phyloP scores from a whole-genome alignment of 768 basidiomycete genomes.

The Omphalotus guepiniiformis region DNA sequence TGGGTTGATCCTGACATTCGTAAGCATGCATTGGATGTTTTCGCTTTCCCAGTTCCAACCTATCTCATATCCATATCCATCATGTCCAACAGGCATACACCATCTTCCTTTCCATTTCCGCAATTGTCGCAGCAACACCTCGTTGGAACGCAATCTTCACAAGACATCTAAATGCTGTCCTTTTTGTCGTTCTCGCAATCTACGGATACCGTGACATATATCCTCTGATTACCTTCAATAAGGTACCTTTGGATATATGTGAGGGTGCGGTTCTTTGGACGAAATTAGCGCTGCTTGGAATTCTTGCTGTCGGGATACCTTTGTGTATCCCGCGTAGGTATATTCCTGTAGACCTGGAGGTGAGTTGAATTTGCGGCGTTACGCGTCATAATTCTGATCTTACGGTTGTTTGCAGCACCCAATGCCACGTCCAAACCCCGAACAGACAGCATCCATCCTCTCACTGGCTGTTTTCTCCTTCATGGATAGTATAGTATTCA shows the following conservation, averaged over 20 bases:
- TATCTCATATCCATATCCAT: not conserved
- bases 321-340: conserved; percentile 46
- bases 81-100: not conserved
- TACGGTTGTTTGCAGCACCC: conserved; percentile 1
- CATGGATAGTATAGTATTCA: conserved; percentile 23
- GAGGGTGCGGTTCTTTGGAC: conserved; percentile 25
- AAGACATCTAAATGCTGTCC: conserved; percentile 4
- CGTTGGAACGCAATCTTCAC: conserved; percentile 1
- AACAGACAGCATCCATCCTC: conserved; percentile 31
- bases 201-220: conserved; percentile 52
- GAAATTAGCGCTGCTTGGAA: conserved; percentile 25
- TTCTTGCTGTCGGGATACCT: conserved; percentile 45
- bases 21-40: not conserved
- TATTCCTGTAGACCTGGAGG: conserved; percentile 46
- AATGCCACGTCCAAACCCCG: conserved; percentile 19
- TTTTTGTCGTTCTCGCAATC: conserved; percentile 33
- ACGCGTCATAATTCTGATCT: not conserved
- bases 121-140: not conserved
- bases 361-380: conserved; percentile 1
- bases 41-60: not conserved
- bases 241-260: conserved; percentile 36
- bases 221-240: conserved; percentile 47
- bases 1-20: not conserved
- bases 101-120: not conserved
- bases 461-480: conserved; percentile 30